These are phyloP conservation scores for Picea glauca DNA, from an alignment of 75 land plant species.

Conservation along the genomic window DNA sequence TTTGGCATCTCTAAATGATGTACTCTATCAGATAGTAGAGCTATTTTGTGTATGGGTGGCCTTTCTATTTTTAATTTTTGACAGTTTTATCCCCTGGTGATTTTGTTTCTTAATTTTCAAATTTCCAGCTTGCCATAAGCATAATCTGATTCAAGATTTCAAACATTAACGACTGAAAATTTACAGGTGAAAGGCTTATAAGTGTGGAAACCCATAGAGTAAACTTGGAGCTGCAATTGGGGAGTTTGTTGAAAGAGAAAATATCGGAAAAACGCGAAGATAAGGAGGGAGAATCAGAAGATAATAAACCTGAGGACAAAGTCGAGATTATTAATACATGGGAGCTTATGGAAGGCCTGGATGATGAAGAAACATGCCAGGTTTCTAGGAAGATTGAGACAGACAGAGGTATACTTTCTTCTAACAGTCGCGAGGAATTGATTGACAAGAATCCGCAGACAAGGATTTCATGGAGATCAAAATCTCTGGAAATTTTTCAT, in stretches of 20 bases:
- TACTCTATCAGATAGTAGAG: too few species aligned
- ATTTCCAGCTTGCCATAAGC: neutral
- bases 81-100: too few species aligned
- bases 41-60: too few species aligned
- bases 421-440: neutral
- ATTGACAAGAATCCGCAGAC: neutral
- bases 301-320: neutral
- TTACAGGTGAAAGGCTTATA: neutral
- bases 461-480: neutral
- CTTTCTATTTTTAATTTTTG: too few species aligned
- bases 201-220: neutral
- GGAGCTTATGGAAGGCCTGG: conserved; percentile 7
- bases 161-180: neutral
- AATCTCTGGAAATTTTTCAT: conserved; percentile 1
- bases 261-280: neutral
- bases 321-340: neutral
- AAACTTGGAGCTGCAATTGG: neutral
- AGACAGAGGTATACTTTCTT: too few species aligned
- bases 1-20: too few species aligned
- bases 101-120: too few species aligned
- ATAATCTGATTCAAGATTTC: neutral
- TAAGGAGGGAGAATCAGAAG: too few species aligned
- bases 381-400: neutral
- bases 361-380: neutral
- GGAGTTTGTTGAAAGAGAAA: neutral